Evolutionary conservation across 2,329 filamentous ascomycete genomes (phyloP), one percentile per base, ranked within the genome.

Genomic region (Monosporascus sp.): DNA sequence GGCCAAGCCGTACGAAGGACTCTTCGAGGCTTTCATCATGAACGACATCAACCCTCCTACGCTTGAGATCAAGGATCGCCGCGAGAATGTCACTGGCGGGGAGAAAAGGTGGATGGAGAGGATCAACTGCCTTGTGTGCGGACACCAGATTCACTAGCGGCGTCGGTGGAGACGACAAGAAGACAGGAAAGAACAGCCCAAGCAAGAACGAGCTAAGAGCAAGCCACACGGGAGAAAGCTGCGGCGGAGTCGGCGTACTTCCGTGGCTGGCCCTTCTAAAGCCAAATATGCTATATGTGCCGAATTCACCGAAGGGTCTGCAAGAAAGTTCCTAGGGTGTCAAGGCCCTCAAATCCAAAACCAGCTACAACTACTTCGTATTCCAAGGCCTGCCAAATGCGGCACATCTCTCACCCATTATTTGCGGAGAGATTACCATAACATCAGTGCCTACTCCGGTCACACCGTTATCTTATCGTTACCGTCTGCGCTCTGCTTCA

Each of bases 41-140:
- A 75, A 78, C 62, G 75, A 76, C 40, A 67, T 70, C 3, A 76
- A 73, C 3, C 76, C 78, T 19, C 76, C 79, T 1, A 64, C 73
- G 22, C 73, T 83, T 49, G 76, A 81, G 57, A 76, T 84, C 49
- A 73, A 66, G 26, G 81, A 84, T 58, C 66, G 82, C 46, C 73
- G 81, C 47, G 63, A 73, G 31, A 69, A 71, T 9, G 67, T 83
- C 7, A 64, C 64, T 2, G 78, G 74, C 9, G 79, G 79, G 2
- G 74, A 76, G 34, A 81, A 78, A 65, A 70, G 67, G 9, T 84
- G 81, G 81, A 76, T 71, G 11, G 79, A 83, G 62, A 72, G 73
- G 4, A 64, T 78, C 34, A 66, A 71, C 48, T 84, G 81, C 56
- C 70, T 83, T 37, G 61, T 80, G 41, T 84, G 81, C 61, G 69